A percentile compares a stretch with the other conserved stretches of the same genome.
Evolutionary conservation across 441 rosid species (phyloP).

Genomic region (Pelargonium citronellum): DNA sequence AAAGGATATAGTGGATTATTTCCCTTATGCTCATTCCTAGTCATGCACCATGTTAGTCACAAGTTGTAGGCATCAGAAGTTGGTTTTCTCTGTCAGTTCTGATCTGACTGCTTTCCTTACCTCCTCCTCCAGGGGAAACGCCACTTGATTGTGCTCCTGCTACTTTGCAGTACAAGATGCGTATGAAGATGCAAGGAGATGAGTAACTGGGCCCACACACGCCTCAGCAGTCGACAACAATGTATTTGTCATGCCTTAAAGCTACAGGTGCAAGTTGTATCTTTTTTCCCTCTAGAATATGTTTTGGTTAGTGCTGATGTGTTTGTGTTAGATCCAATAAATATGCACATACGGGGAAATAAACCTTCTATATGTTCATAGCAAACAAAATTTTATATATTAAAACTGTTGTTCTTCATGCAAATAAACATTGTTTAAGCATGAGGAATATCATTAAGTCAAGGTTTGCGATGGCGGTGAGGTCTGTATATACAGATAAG

Average conservation of each 20-base stretch:
- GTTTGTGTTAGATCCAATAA: neutral
- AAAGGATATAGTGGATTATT: neutral
- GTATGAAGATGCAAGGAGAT: constrained; percentile 34
- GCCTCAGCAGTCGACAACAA: neutral
- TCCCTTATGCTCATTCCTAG: constrained; percentile 3
- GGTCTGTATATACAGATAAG: neutral
- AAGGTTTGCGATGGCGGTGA: neutral
- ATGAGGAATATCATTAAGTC: no score
- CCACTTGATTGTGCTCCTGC: constrained; percentile 88
- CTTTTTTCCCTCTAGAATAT: neutral
- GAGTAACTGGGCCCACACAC: no score
- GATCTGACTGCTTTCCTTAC: neutral
- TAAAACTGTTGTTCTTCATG: neutral
- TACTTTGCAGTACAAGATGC: constrained; percentile 84
- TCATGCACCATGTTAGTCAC: neutral
- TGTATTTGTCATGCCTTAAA: neutral
- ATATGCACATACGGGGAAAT: neutral
- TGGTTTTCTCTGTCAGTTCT: neutral
- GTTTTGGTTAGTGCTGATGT: neutral
- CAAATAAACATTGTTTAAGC: no score
- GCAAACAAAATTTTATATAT: neutral
- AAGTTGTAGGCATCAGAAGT: neutral
- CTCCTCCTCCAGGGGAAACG: constrained; percentile 59
- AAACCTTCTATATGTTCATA: neutral
- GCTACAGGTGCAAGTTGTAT: neutral